Base-by-base conservation (phyloP, 176 grass and related monocot genomes). In the Phyllostachys edulis region DNA sequence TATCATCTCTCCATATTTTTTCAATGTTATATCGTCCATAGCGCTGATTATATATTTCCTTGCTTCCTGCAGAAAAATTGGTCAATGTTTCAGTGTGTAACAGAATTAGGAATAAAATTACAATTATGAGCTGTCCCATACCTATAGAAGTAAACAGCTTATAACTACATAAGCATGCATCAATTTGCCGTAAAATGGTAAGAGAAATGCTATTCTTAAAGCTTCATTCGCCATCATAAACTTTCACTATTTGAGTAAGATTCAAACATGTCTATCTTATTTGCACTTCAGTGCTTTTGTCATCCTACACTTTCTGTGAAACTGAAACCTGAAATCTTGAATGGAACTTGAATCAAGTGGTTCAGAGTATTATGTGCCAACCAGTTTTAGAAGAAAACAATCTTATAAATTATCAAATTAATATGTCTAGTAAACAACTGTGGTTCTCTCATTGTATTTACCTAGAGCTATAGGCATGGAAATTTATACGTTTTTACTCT, bases 1-100 rank as follows among this genome's bases (percentile, higher is more conserved):
- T 95, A 88, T 98, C 96, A 72, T 96, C 91, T 69, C 93, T 85
- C 93, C 93, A 98, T 90, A 98, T 98, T 83, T 92, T 96, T 9
- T 90, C 87, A 83, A 98, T 96, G 75, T 85, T 90, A 73, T 89
- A 96, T 38, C 87, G 80, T 77, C 96, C 96, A 83, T 96, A 98
- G 26, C 38, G 87, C 54, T 96, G 85, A 49, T 93, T 54, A 86
- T 87, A 96, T 82, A 90, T 89, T 76, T 93, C 96, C 80, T 94
- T 94, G 87, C 88, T 95, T 68, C 93, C 96, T 98, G 78, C 24
- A 87, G 42, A 89, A 83, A 23, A 45, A 27, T 61, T 32, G 24
- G 69, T 71, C 54, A 37, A 81, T 44, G 14, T 70, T 67, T 68
- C 7, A 76, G 40, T 8, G 37, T 11, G 5, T 26, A 66, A 68